Conservation (phyloP, 2,329 filamentous ascomycete species). For the Talaromyces albobiverticillius region DNA sequence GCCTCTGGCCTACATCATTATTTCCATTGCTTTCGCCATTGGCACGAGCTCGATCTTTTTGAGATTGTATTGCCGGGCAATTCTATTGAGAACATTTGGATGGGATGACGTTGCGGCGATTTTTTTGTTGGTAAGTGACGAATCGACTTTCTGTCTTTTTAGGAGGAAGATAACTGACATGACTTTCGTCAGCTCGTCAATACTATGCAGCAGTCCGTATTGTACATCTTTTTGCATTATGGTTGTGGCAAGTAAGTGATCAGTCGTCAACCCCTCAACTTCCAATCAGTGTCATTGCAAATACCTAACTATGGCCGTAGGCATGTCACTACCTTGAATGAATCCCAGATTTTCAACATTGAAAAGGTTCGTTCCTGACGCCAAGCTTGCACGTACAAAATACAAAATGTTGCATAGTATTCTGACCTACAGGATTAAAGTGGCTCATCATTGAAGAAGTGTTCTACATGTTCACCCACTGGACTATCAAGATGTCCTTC, state of each 20-base stretch:
- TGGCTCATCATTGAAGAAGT: not conserved
- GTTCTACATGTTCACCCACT: not conserved
- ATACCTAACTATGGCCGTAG: not conserved
- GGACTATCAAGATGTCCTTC: not conserved
- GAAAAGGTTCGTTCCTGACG: not conserved
- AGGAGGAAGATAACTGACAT: not conserved
- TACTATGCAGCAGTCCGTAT: not conserved
- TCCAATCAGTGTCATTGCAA: not conserved
- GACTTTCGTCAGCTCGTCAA: not conserved
- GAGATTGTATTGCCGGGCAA: not conserved
- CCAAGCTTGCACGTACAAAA: not conserved
- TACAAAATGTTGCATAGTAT: not conserved
- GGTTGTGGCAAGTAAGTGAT: not conserved
- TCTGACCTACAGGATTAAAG: not conserved
- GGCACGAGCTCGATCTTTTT: not conserved
- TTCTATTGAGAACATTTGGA: not conserved
- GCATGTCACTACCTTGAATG: not conserved
- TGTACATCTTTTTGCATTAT: conserved; percentile 2
- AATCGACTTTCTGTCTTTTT: not conserved
- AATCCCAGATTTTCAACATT: not conserved
- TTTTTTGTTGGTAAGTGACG: not conserved
- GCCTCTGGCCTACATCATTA: not conserved
- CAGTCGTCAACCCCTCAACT: not conserved
- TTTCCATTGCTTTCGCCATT: not conserved
- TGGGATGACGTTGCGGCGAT: not conserved